Conservation (phyloP, 1,284 basidiomycete genomes). For the Pulveroboletus sp. region DNA sequence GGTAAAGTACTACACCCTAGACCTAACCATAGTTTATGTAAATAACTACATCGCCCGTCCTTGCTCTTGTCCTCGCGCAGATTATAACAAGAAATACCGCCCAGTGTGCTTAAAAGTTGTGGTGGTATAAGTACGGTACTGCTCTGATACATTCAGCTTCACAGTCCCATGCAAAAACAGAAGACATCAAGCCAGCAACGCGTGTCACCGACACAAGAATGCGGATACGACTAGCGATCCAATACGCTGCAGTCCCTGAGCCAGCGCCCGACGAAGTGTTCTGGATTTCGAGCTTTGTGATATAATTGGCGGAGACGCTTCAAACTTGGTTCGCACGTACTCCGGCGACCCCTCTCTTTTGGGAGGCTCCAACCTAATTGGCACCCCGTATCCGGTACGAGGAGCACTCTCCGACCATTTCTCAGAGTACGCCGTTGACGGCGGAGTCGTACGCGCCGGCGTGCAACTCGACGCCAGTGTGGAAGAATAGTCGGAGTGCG, state of each 20-base stretch:
- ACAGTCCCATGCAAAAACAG: slow-evolving; percentile 30
- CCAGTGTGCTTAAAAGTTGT: slow-evolving; percentile 7
- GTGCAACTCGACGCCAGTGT: slow-evolving; percentile 32
- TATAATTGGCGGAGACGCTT: slow-evolving; percentile 25
- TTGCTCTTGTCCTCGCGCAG: slow-evolving; percentile 16
- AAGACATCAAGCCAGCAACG: slow-evolving; percentile 3
- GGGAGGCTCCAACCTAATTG: slow-evolving; percentile 31
- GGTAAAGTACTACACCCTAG: slow-evolving; percentile 4
- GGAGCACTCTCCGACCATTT: slow-evolving; percentile 30
- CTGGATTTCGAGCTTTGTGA: slow-evolving; percentile 28
- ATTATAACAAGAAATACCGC: slow-evolving; percentile 17
- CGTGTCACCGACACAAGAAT: slow-evolving; percentile 36
- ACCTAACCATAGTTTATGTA: slow-evolving; percentile 33
- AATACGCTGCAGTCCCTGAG: slow-evolving; percentile 30
- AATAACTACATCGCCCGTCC: slow-evolving; percentile 27
- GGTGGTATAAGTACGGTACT: slow-evolving; percentile 26
- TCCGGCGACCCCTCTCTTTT: slow-evolving; percentile 28
- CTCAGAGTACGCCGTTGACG: slow-evolving; percentile 35
- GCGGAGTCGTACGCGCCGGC: slow-evolving; percentile 39
- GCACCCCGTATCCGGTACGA: slow-evolving; percentile 29
- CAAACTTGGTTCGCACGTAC: slow-evolving; percentile 24
- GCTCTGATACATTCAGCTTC: slow-evolving; percentile 26
- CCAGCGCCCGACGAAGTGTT: slow-evolving; percentile 28
- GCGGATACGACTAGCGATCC: slow-evolving; percentile 34
- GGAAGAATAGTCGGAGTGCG: slow-evolving; percentile 32